Percentiles rank a stretch among this genome's conserved stretches.
These are phyloP conservation scores for Xanthoparmelia taractica DNA, from an alignment of 495 filamentous ascomycete species.

Conservation along the genomic window DNA sequence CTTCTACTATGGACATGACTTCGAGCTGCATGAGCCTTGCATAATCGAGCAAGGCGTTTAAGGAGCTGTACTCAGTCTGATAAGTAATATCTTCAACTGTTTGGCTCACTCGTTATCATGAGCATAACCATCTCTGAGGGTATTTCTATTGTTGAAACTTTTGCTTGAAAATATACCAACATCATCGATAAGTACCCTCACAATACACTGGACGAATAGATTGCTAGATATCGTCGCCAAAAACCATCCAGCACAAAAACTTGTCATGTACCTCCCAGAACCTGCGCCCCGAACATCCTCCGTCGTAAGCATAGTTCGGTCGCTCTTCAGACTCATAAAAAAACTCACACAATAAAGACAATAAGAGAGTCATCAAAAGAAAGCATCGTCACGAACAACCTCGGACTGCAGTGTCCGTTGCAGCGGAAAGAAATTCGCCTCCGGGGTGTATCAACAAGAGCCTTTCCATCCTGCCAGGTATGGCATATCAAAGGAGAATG, in stretches of 20 bases:
- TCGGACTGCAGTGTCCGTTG: constrained; percentile 1
- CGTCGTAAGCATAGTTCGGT: not conserved
- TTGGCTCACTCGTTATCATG: not conserved
- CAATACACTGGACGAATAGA: not conserved
- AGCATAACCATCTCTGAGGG: not conserved
- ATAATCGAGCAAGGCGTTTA: not conserved
- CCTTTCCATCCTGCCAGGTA: constrained; percentile 2
- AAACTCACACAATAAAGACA: not conserved
- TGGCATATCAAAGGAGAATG: constrained; percentile 1
- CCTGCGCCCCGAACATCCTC: not conserved
- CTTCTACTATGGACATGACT: not conserved
- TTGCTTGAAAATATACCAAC: not conserved
- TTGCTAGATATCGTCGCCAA: not conserved
- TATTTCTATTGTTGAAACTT: not conserved
- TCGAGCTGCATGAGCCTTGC: not conserved
- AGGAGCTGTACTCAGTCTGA: not conserved
- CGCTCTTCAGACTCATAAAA: not conserved
- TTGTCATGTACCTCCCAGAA: not conserved
- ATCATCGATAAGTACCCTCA: not conserved
- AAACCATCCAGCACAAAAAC: not conserved
- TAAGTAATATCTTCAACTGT: no score
- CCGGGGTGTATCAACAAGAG: constrained; percentile 8
- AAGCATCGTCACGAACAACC: constrained; percentile 3
- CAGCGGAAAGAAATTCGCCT: constrained; percentile 8
- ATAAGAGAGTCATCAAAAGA: constrained; percentile 9